Evolutionary conservation across 2,329 filamentous ascomycete genomes (phyloP).

Genomic region (Samsoniella hepiali): DNA sequence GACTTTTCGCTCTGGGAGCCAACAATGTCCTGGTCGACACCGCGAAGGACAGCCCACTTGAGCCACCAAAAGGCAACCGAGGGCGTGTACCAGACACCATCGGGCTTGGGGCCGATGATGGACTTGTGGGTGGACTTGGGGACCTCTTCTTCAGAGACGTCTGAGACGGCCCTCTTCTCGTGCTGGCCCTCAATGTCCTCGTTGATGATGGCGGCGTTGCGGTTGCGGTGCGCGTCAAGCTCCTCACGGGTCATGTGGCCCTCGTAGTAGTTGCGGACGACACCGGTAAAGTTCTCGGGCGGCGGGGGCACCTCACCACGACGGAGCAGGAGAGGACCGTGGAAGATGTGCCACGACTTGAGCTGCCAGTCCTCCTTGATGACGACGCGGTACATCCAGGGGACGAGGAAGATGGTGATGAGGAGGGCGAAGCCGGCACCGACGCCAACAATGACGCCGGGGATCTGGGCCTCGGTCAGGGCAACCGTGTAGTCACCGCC

Average conservation of each 20-base stretch:
- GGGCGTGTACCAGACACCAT: slow-evolving; percentile 41
- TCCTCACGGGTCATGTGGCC: slow-evolving; percentile 54
- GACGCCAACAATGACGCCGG: slow-evolving; percentile 52
- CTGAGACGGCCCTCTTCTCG: slow-evolving; percentile 28
- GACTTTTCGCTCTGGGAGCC: slow-evolving; percentile 34
- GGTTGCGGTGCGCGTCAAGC: slow-evolving; percentile 41
- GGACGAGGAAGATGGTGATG: slow-evolving; percentile 52
- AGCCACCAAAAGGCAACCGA: slow-evolving; percentile 42
- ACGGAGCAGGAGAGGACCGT: slow-evolving; percentile 51
- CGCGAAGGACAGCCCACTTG: slow-evolving; percentile 46
- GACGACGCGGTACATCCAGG: slow-evolving; percentile 57
- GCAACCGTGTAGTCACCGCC: slow-evolving; percentile 44
- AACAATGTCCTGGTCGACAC: slow-evolving; percentile 44
- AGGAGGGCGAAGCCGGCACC: slow-evolving; percentile 49
- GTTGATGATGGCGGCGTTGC: slow-evolving; percentile 21
- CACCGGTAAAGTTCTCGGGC: slow-evolving; percentile 40
- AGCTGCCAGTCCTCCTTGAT: slow-evolving; percentile 60
- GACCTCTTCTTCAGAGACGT: slow-evolving; percentile 32
- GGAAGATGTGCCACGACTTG: slow-evolving; percentile 50
- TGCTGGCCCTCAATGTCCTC: slow-evolving; percentile 26
- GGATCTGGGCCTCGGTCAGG: slow-evolving; percentile 46
- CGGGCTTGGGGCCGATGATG: slow-evolving; percentile 39
- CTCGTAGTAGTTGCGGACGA: slow-evolving; percentile 53
- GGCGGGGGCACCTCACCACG: slow-evolving; percentile 39
- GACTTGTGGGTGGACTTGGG: slow-evolving; percentile 31